A percentile compares a stretch with the other conserved stretches of the same genome.
Conservation (phyloP, 225 moss, liverwort and hornwort genomes). For the Neckera pumila region DNA sequence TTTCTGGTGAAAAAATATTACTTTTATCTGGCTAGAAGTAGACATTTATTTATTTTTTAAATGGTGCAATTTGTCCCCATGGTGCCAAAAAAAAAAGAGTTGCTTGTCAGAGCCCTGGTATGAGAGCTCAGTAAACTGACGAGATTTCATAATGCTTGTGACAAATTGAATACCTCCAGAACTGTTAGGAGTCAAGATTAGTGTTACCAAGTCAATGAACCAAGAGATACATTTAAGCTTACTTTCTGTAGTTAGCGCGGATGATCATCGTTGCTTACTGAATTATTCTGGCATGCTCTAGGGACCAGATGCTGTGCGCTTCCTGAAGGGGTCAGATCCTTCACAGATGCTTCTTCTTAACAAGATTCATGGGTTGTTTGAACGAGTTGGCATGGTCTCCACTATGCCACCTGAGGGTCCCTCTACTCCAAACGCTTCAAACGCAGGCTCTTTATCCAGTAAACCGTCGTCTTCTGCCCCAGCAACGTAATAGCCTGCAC, state of each 20-base stretch:
- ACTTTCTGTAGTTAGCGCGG: neutral
- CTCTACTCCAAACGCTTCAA: constrained; percentile 30
- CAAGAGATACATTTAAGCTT: neutral
- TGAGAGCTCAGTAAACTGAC: neutral
- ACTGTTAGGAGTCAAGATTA: neutral
- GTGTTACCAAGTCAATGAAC: neutral
- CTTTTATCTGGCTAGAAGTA: too few species aligned
- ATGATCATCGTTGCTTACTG: neutral
- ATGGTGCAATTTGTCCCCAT: too few species aligned
- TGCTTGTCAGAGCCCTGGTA: neutral
- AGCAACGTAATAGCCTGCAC: constrained; percentile 1
- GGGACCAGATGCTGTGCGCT: constrained; percentile 54
- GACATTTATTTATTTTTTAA: too few species aligned
- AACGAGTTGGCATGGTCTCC: constrained; percentile 60
- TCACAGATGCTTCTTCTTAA: constrained; percentile 57
- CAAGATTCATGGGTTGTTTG: constrained; percentile 63
- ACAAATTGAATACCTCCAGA: neutral
- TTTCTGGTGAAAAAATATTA: too few species aligned
- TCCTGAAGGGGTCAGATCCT: constrained; percentile 47
- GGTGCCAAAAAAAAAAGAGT: too few species aligned
- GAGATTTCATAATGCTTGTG: neutral
- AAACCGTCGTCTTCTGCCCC: constrained; percentile 43
- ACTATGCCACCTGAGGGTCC: constrained; percentile 47
- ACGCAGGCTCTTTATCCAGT: constrained; percentile 15
- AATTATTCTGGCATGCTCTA: constrained; percentile 17